A percentile compares a stretch with the other conserved stretches of the same genome.
Evolutionary conservation across 495 filamentous ascomycete species (phyloP).

Genomic region (Apiosordaria backusii): DNA sequence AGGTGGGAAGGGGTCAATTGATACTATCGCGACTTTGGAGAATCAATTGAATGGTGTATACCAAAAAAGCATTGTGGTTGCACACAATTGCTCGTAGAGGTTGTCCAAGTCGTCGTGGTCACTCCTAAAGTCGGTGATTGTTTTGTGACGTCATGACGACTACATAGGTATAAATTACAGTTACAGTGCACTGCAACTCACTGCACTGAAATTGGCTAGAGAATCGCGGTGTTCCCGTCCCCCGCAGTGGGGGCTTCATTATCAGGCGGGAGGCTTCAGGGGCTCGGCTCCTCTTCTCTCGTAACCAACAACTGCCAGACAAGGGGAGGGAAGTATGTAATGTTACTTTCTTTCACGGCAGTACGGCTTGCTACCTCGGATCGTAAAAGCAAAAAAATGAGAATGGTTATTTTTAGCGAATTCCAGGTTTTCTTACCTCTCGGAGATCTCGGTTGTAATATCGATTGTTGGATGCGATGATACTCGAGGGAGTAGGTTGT

Average conservation of each 20-base stretch:
- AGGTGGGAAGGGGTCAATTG: too few relatives aligned
- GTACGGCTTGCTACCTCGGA: background rate
- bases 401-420: background rate
- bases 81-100: background rate
- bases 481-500: background rate
- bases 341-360: background rate
- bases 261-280: background rate
- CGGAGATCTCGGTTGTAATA: background rate
- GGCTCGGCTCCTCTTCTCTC: background rate
- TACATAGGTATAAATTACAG: background rate
- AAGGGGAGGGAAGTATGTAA: too few relatives aligned
- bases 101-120: background rate
- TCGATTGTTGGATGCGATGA: background rate
- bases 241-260: conserved; percentile 2
- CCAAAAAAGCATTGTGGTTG: too few relatives aligned
- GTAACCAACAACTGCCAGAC: too few relatives aligned
- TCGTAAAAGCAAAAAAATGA: background rate
- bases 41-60: background rate
- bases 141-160: conserved; percentile 20
- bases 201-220: background rate
- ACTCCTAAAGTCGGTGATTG: background rate
- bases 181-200: background rate
- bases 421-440: background rate
- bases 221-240: background rate
- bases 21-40: too few relatives aligned